Conservation (phyloP, 768 basidiomycete genomes). For the Leccinellum luteum region DNA sequence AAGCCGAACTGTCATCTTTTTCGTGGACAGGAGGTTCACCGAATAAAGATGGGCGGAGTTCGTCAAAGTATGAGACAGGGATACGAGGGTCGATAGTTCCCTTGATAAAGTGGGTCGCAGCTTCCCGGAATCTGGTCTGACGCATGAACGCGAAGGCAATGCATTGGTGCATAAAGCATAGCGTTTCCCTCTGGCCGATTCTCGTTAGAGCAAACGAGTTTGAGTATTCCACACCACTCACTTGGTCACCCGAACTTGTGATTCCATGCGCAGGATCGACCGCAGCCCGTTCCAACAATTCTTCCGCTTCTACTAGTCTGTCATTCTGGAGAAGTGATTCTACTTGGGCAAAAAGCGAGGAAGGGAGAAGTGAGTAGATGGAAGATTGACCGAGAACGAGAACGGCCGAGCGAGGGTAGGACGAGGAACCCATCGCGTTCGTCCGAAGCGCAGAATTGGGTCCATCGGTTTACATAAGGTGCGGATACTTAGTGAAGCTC, state of each 20-base stretch:
- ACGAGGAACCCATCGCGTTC: slow-evolving; percentile 25
- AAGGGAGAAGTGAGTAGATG: slow-evolving; percentile 64
- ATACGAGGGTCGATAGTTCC: slow-evolving; percentile 85
- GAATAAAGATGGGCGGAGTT: slow-evolving; percentile 68
- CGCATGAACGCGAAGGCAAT: slow-evolving; percentile 77
- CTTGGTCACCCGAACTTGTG: slow-evolving; percentile 7
- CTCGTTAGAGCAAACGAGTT: slow-evolving; percentile 5
- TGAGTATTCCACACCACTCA: slow-evolving; percentile 1
- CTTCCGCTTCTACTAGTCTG: slow-evolving; percentile 60
- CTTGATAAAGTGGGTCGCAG: slow-evolving; percentile 71
- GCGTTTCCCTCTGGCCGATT: slow-evolving; percentile 52
- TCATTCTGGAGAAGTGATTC: slow-evolving; percentile 67
- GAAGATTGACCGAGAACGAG: slow-evolving; percentile 61
- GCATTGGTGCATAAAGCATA: slow-evolving; percentile 77
- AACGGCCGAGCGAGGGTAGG: slow-evolving; percentile 65
- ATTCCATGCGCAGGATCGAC: slow-evolving; percentile 24
- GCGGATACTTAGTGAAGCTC: too few species aligned
- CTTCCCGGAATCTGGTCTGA: slow-evolving; percentile 82
- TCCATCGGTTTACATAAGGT: slow-evolving; percentile 16
- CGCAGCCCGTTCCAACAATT: slow-evolving; percentile 57
- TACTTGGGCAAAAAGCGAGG: slow-evolving; percentile 69
- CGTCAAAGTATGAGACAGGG: slow-evolving; percentile 76
- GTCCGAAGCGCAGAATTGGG: not conserved
- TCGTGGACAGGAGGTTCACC: slow-evolving; percentile 4
- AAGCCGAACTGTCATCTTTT: not conserved